Percentiles rank a stretch among this genome's conserved stretches.
phyloP scores from a whole-genome alignment of 1,284 basidiomycete genomes.

The Trichosporon ovoides region DNA sequence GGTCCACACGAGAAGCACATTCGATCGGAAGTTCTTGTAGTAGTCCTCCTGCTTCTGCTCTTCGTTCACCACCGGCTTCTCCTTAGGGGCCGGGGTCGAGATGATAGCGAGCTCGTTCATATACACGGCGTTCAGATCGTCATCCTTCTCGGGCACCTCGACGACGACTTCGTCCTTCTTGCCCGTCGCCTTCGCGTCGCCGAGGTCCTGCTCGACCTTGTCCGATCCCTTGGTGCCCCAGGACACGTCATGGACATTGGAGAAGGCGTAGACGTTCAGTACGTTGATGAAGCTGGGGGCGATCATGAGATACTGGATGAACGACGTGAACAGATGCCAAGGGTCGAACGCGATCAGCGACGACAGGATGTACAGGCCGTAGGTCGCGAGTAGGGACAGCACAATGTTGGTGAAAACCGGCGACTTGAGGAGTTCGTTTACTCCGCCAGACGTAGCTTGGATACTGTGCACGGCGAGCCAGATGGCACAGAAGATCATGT shows the following conservation, averaged over 20 bases:
- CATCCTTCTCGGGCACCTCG: constrained; percentile 69
- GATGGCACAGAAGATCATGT: constrained; percentile 68
- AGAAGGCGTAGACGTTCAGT: constrained; percentile 68
- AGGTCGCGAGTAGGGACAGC: constrained; percentile 74
- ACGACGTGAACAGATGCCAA: constrained; percentile 65
- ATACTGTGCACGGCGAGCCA: constrained; percentile 76
- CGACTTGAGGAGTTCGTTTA: constrained; percentile 61
- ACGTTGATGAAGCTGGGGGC: constrained; percentile 89
- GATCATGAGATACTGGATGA: constrained; percentile 83
- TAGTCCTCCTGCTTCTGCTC: constrained; percentile 79
- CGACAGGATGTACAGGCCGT: constrained; percentile 73
- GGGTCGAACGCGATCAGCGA: constrained; percentile 69
- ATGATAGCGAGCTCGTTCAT: constrained; percentile 76
- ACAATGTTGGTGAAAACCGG: constrained; percentile 74
- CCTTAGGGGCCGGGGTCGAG: constrained; percentile 65
- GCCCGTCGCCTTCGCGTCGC: constrained; percentile 59
- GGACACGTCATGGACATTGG: constrained; percentile 65
- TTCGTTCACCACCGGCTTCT: constrained; percentile 51
- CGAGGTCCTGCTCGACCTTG: constrained; percentile 74
- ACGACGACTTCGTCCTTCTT: constrained; percentile 66
- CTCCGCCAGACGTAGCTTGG: constrained; percentile 54
- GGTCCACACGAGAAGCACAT: constrained; percentile 61
- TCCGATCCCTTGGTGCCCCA: constrained; percentile 93
- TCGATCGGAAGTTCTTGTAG: constrained; percentile 78
- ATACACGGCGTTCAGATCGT: constrained; percentile 80